Base-by-base conservation (phyloP, 192 early-diverging fungal genomes). In the Podila epigama region DNA sequence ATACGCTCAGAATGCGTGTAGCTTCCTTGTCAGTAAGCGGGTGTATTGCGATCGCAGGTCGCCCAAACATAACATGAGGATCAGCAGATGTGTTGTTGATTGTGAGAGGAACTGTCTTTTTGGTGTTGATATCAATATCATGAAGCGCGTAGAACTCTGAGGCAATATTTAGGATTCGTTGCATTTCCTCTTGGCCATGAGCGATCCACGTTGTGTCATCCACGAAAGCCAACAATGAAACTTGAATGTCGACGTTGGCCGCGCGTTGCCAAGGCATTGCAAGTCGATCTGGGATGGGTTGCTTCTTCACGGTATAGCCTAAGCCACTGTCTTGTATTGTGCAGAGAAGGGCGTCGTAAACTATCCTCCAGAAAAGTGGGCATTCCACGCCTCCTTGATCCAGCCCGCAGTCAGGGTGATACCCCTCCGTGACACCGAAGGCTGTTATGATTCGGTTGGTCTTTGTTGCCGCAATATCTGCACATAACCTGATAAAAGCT, bases 341-440 rank as follows among this genome's bases (percentile, higher is more conserved):
- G n/a, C 35, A 58, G 0, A 71, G 57, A 18, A 71, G 56, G 0
- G 61, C 20, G 56, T 64, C 69, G 29, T 71, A 71, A 0, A 56
- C 69, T 0, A 71, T 13, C 0, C 69, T 9, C 69, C 69, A 64
- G 0, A 71, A 28, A 2, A 71, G 48, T 31, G 69, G 69, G n/a
- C 56, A 64, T 32, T 71, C 69, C 0, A 71, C 62, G 20, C 69
- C 60, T 10, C 69, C 69, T 42, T 71, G 69, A 53, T 71, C 69
- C 36, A 71, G 48, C 6, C 69, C 61, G 28, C 69, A 71, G 2
- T 51, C 31, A 1, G 69, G 62, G 6, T 52, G 29, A 31, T 63
- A 71, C 0, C 56, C 57, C 1, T 71, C 55, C 0, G 69, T 71
- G n/a, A 54, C 10, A 3, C 69, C 69, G 22, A 59, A 71, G 1